Percentiles rank a stretch among this genome's conserved stretches.
phyloP scores from a whole-genome alignment of 495 filamentous ascomycete genomes.

The Tuber indicum region DNA sequence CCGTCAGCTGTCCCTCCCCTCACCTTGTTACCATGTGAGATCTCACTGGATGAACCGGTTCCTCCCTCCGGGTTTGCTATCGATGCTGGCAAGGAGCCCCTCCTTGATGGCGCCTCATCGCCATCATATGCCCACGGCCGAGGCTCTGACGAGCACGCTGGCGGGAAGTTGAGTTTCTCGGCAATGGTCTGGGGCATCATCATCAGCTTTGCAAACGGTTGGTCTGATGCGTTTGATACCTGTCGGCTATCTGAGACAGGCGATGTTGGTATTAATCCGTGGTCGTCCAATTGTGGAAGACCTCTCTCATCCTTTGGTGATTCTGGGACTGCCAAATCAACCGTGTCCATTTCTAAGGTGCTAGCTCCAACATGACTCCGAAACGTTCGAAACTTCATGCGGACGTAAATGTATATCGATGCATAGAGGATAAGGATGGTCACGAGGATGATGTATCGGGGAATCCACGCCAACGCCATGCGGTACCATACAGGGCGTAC shows the following conservation, averaged over 20 bases:
- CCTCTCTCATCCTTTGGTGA: constrained; percentile 24
- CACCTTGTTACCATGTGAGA: constrained; percentile 4
- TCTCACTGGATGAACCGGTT: constrained; percentile 2
- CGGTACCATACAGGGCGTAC: constrained; percentile 58
- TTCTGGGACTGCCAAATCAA: constrained; percentile 33
- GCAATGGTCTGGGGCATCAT: constrained; percentile 35
- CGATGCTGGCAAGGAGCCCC: constrained; percentile 29
- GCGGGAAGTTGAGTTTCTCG: constrained; percentile 39
- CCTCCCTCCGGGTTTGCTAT: constrained; percentile 24
- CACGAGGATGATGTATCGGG: constrained; percentile 61
- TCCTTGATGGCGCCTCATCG: constrained; percentile 23
- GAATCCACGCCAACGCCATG: constrained; percentile 61
- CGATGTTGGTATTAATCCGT: constrained; percentile 38
- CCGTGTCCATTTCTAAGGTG: constrained; percentile 39
- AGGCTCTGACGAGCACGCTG: constrained; percentile 27
- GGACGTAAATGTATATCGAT: constrained; percentile 62
- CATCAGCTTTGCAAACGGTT: constrained; percentile 38
- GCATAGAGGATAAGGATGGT: constrained; percentile 57
- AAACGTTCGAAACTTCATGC: constrained; percentile 46
- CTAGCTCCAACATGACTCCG: constrained; percentile 39
- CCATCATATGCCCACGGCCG: constrained; percentile 28
- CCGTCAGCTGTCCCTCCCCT: constrained; percentile 27
- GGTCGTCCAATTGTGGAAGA: constrained; percentile 36
- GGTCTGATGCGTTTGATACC: constrained; percentile 36
- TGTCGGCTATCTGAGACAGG: constrained; percentile 38